Evolutionary conservation across 495 filamentous ascomycete genomes (phyloP), one percentile per base, ranked within the genome.

Genomic region (Niebla homalea): DNA sequence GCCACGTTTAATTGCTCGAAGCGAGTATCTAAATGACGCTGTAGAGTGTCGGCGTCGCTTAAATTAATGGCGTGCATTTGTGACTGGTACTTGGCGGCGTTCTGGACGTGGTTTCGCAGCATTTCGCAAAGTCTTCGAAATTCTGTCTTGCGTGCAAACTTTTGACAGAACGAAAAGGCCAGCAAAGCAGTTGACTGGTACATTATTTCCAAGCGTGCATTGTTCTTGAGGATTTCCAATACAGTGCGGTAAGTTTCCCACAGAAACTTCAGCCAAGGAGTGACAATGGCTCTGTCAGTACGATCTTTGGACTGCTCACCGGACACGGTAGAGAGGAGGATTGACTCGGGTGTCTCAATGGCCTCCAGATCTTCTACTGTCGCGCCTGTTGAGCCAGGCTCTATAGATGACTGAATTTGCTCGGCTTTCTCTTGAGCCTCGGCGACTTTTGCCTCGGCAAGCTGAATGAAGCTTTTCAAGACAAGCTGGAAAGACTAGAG

Each of bases 191-290:
- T 97, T 63, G 83, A 85, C 76, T 98, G 92, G 70, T 98, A 98
- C 76, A 97, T 93, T 36, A 94, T 78, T 73, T 98, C 92, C 36
- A 98, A 74, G 36, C 92, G 83, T 35, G 92, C 93, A 75, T 98
- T 98, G 76, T 98, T 98, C 70, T 94, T 87, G 56, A 98, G 75
- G 62, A 98, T 97, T 60, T 98, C 92, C 57, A 98, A 76, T 36
- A 98, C 92, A 47, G 92, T 98, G 36, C 92, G 87, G 70, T 98
- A 98, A n/a, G 92, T 94, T 71, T 98, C 93, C 92, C 92, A 98
- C 50, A 98, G 75, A 63, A 98, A 98, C 71, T 98, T 98, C 56
- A 98, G 78, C 92, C 93, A 98, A 43, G 92, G 92, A 47, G 92
- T 98, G 42, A 98, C 92, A 57, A 98, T 89, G 56, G 92, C 92